Evolutionary conservation across 2,329 filamentous ascomycete genomes (phyloP), one percentile per base, ranked within the genome.

Genomic region (Rhynchosporium graminicola): DNA sequence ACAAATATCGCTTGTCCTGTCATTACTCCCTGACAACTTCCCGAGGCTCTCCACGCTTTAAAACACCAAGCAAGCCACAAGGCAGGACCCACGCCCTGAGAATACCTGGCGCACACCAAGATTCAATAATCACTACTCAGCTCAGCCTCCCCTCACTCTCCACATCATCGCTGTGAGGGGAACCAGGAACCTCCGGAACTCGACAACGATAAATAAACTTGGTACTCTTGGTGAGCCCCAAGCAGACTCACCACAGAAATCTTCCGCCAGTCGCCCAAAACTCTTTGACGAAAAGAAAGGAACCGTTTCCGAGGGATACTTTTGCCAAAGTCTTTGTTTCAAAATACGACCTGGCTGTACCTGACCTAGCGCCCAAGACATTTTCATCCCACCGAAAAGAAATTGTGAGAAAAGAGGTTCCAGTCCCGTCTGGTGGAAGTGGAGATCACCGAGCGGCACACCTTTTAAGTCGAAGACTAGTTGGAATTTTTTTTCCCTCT

Each of bases 31-130:
- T 38, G 40, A 20, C 20, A 36, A 42, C 20, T 36, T 26, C 51
- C 42, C 26, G 40, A 26, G 43, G 26, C 43, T 40, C 31, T 7
- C 4, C 13, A 45, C 40, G 29, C 33, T n/a, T 31, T 57, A 57
- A 57, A 40, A 57, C 54, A 57, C 45, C 40, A 20, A 45, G 54
- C 54, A 43, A 57, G 51, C 51, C 54, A 57, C 54, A 57, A 20
- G 28, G 54, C 54, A 57, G 38, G 45, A 46, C 43, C 20, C 43
- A 46, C 26, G 43, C 40, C 26, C 28, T 20, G 20, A 20, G 33
- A 38, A 45, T 31, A 43, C 7, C 33, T 5, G 6, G 9, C 5
- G 33, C 33, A 33, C 20, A 38, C 38, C 36, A 10, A 57, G 43
- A 33, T 31, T 57, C 54, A 26, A 46, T 57, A 46, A 43, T 20